Evolutionary conservation across 129 eudicot genomes (phyloP).

Genomic region (Mikania micrantha): DNA sequence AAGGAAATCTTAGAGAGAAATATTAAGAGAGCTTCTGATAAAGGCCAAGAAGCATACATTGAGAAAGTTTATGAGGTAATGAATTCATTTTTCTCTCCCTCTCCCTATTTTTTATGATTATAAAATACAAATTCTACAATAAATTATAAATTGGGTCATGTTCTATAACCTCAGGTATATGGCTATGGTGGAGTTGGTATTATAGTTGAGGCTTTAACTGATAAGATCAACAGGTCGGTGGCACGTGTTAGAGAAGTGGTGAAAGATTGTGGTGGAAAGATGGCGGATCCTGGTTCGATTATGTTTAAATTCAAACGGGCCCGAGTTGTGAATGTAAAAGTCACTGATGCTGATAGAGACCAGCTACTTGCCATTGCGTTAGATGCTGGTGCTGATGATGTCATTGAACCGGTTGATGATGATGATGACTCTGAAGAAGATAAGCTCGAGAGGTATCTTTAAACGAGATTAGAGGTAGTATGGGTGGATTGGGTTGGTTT

Average conservation of each 20-base stretch:
- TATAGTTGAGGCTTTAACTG: slow-evolving; percentile 77
- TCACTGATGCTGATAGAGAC: slow-evolving; percentile 63
- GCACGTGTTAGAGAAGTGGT: slow-evolving; percentile 70
- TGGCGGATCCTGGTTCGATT: slow-evolving; percentile 97
- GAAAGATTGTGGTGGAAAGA: slow-evolving; percentile 89
- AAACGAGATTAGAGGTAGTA: neutral
- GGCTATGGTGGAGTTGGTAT: slow-evolving; percentile 98
- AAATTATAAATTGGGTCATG: neutral
- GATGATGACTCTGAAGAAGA: slow-evolving; percentile 73
- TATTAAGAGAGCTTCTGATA: slow-evolving; percentile 90
- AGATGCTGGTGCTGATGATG: slow-evolving; percentile 98
- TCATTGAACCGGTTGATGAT: slow-evolving; percentile 66
- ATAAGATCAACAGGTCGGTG: slow-evolving; percentile 81
- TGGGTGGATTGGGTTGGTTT: neutral
- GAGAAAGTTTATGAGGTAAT: slow-evolving; percentile 88
- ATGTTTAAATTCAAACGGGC: slow-evolving; percentile 82
- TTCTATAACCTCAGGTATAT: slow-evolving; percentile 49
- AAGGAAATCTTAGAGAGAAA: slow-evolving; percentile 90
- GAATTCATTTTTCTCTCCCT: neutral
- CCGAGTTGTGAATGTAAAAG: slow-evolving; percentile 68
- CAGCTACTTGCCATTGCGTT: slow-evolving; percentile 70
- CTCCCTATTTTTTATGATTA: neutral
- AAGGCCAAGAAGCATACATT: slow-evolving; percentile 85
- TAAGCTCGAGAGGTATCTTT: slow-evolving; percentile 49
- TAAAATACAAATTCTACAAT: neutral